phyloP scores from a whole-genome alignment of 805 yeast species.

The Saturnispora galanensis region DNA sequence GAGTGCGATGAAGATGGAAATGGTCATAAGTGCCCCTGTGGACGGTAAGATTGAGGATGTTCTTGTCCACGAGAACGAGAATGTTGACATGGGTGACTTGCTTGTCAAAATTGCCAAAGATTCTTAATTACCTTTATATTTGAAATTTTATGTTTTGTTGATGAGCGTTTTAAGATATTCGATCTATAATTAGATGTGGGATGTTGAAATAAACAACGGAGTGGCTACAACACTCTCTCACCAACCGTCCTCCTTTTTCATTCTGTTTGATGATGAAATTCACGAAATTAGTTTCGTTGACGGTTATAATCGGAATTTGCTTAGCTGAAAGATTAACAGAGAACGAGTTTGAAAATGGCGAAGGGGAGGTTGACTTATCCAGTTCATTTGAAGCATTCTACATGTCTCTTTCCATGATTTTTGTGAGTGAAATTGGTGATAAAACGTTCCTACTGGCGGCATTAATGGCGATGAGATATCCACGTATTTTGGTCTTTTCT shows the following conservation, averaged over 20 bases:
- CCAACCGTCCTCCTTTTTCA: too few relatives aligned
- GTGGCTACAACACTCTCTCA: too few relatives aligned
- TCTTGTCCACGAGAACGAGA: conserved; percentile 78
- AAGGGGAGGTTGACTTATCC: too few relatives aligned
- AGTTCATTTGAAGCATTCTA: conserved; percentile 37
- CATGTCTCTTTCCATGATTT: conserved; percentile 82
- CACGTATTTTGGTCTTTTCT: conserved; percentile 73
- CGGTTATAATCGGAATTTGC: too few relatives aligned
- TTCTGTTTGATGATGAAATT: too few relatives aligned
- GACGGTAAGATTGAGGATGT: conserved; percentile 77
- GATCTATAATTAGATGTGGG: not conserved
- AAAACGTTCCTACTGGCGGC: conserved; percentile 96
- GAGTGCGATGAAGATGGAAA: conserved; percentile 98
- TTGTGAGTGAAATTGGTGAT: conserved; percentile 95
- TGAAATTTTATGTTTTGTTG: not conserved
- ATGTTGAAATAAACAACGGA: too few relatives aligned
- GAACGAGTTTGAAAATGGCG: too few relatives aligned
- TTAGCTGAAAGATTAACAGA: too few relatives aligned
- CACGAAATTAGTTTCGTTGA: too few relatives aligned
- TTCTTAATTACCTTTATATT: not conserved
- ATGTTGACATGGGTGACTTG: conserved; percentile 91
- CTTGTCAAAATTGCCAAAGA: conserved; percentile 48
- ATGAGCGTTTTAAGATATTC: not conserved
- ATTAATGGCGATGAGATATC: conserved; percentile 93
- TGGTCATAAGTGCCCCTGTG: conserved; percentile 84